Evolutionary conservation across 2,329 filamentous ascomycete genomes (phyloP), one percentile per base, ranked within the genome.

Genomic region (Stagonosporopsis chrysanthemi): DNA sequence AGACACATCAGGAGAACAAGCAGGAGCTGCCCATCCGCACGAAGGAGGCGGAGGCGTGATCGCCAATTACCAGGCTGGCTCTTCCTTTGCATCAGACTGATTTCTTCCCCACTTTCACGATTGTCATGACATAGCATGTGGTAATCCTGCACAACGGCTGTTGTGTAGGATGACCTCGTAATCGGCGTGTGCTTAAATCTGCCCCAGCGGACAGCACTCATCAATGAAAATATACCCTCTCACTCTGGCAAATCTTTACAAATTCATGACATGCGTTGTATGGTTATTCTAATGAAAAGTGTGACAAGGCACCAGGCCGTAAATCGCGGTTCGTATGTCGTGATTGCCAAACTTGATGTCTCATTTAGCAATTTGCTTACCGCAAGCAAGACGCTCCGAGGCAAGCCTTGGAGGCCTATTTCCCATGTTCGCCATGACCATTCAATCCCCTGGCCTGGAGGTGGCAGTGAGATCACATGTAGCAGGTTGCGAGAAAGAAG

Each of bases 31-130:
- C 56, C 31, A 47, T 53, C 14, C 60, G 62, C 26, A 59, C 55
- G 19, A 59, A 56, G 41, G 59, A 65, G 50, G 46, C 57, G 23
- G 43, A 52, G 14, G 59, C 55, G 29, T 62, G 55, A 58, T 44
- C 39, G 45, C 26, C 49, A 45, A 33, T 5, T 29, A 47, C 35
- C 49, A 39, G 46, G 33, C 39, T 15, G 36, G 29, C 17, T 45
- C 14, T 24, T 31, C 40, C 26, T 38, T 51, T 38, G 36, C 56
- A 50, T 50, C 40, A 51, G 51, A 55, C 36, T 54, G 56, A 59
- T 55, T 51, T 47, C 42, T 12, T 43, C n/a, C 33, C 35, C 44
- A 31, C 40, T 39, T 57, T 57, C 40, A 52, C 40, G 48, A 52
- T 35, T 38, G 23, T 23, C 19, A 55, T 26, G 51, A 58, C 44